These are phyloP conservation scores for Ceratobasidium sp. DNA, from an alignment of 1,284 basidiomycete species.

Conservation along the genomic window DNA sequence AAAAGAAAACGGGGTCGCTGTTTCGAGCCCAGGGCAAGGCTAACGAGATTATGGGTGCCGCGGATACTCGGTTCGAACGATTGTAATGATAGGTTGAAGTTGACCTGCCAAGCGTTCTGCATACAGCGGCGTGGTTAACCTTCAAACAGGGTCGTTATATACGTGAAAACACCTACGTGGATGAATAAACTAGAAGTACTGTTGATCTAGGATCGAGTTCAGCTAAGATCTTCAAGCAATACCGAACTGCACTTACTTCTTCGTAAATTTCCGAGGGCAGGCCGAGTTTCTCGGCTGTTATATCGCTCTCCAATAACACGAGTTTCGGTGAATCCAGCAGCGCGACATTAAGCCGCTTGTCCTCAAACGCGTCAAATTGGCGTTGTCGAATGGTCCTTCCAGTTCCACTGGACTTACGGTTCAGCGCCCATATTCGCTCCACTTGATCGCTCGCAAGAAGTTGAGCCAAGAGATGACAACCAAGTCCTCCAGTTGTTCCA, in stretches of 20 bases:
- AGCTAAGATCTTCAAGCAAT: background rate
- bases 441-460: slow-evolving; percentile 45
- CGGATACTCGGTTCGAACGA: slow-evolving; percentile 43
- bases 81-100: slow-evolving; percentile 44
- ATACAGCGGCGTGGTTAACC: slow-evolving; percentile 45
- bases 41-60: slow-evolving; percentile 38
- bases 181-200: slow-evolving; percentile 53
- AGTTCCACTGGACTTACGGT: slow-evolving; percentile 1
- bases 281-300: slow-evolving; percentile 48
- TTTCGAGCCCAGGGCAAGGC: slow-evolving; percentile 36
- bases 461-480: slow-evolving; percentile 50
- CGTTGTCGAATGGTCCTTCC: slow-evolving; percentile 6
- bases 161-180: slow-evolving; percentile 46
- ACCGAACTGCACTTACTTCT: slow-evolving; percentile 47
- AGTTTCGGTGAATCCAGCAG: slow-evolving; percentile 40
- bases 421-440: slow-evolving; percentile 41
- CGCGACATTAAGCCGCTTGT: slow-evolving; percentile 16
- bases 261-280: slow-evolving; percentile 47
- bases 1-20: slow-evolving; percentile 40
- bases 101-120: slow-evolving; percentile 52
- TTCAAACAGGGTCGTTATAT: background rate
- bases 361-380: slow-evolving; percentile 38
- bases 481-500: slow-evolving; percentile 54
- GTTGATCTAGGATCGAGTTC: background rate
- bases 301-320: slow-evolving; percentile 48